Evolutionary conservation across 495 filamentous ascomycete genomes (phyloP), one percentile per base, ranked within the genome.

Genomic region (Pyrenula massariospora): DNA sequence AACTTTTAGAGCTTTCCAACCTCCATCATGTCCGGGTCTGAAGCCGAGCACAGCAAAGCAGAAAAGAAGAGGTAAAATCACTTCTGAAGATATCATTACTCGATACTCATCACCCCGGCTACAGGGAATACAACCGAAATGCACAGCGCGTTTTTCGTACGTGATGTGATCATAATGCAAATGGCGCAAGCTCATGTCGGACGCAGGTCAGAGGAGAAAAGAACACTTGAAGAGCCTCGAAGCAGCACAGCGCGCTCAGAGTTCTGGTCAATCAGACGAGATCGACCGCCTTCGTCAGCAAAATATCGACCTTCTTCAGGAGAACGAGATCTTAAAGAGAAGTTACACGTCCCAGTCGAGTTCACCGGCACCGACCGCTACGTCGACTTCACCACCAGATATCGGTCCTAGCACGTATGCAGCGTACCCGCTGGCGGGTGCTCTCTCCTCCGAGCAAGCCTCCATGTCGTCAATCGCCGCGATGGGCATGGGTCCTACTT

Each of bases 181-280:
- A 47, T 31, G 21, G 25, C 12, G 22, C 49, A 5, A 22, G 20
- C 53, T 24, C 8, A 53, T 31, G 47, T 53, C 2, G 12, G 21
- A 12, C 25, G 24, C 31, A 71, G 68, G 68, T 22, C 67, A 66
- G 49, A 56, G 68, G 25, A 60, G 68, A 50, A 71, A 71, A 57
- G 68, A 71, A 54, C 68, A 71, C 58, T 56, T 71, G 19, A 69
- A 69, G 59, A 67, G 65, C 21, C 60, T 71, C 2, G 68, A 71
- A 54, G 62, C 65, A 36, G 61, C 66, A 21, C 65, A 69, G 47
- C 63, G 63, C 53, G 68, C 66, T 48, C 68, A 69, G 55, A 67
- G 56, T 22, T 57, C 58, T 22, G 63, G 63, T 31, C 68, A 69
- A 54, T 60, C 67, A 15, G 67, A 69, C 49, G 67, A 71, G 57